Conservation (phyloP, 2,329 filamentous ascomycete species). For the Phyllosticta citribraziliensis region DNA sequence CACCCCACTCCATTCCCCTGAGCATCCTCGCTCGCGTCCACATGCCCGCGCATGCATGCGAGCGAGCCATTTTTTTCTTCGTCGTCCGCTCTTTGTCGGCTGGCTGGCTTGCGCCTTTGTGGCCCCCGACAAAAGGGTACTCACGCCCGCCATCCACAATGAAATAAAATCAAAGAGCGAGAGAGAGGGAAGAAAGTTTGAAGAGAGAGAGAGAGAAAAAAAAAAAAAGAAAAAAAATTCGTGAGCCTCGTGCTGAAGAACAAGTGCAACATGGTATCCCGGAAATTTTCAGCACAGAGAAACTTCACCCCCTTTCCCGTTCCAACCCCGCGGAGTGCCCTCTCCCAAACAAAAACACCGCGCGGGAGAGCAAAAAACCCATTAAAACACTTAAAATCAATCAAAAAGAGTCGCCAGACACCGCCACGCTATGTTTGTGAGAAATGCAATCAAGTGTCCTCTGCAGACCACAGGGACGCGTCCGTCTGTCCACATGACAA, state of each 20-base stretch:
- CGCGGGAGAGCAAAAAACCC: background rate
- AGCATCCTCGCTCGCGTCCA: no score
- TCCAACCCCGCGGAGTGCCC: background rate
- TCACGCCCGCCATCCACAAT: slow-evolving; percentile 16
- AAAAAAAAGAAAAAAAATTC: slow-evolving; percentile 25
- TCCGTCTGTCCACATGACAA: background rate
- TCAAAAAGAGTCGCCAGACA: slow-evolving; percentile 2
- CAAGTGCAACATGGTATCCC: slow-evolving; percentile 24
- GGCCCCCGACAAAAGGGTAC: background rate
- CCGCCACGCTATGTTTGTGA: slow-evolving; percentile 11
- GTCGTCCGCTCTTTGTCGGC: no score
- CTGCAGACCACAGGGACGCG: background rate
- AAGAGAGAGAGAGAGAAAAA: slow-evolving; percentile 7
- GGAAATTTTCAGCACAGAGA: slow-evolving; percentile 22
- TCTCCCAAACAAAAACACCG: slow-evolving; percentile 5
- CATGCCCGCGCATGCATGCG: no score
- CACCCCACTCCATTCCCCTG: no score
- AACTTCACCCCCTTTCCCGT: slow-evolving; percentile 7
- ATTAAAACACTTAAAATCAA: slow-evolving; percentile 3
- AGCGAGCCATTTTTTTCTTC: no score
- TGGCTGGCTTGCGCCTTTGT: no score
- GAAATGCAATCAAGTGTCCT: slow-evolving; percentile 9
- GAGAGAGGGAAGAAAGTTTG: slow-evolving; percentile 7
- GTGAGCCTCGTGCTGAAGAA: slow-evolving; percentile 22
- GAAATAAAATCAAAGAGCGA: background rate